A percentile compares a stretch with the other conserved stretches of the same genome.
Conservation (phyloP, 2,329 filamentous ascomycete genomes). For the Magnaporthiopsis incrustans region DNA sequence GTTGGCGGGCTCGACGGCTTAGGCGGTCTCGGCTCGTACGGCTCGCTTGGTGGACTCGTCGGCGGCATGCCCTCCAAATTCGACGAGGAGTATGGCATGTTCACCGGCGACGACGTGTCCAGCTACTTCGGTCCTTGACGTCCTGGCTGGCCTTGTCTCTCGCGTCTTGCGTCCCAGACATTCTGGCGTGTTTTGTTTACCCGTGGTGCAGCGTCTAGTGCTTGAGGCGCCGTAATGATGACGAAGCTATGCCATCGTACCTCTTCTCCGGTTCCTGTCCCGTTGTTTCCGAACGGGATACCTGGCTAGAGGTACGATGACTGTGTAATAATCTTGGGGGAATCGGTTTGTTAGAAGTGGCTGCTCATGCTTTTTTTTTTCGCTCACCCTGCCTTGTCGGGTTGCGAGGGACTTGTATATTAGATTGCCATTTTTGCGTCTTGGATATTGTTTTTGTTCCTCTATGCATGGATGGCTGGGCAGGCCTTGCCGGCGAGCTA, state of each 20-base stretch:
- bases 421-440: background rate
- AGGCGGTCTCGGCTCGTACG: conserved; percentile 5
- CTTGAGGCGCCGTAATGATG: background rate
- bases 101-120: conserved; percentile 44
- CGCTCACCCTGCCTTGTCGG: background rate
- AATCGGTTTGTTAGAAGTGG: background rate
- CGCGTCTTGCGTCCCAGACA: background rate
- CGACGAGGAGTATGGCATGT: conserved; percentile 42
- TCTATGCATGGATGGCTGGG: background rate
- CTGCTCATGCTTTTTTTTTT: background rate
- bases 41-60: conserved; percentile 18
- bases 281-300: background rate
- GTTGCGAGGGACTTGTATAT: background rate
- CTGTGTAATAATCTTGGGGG: background rate
- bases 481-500: background rate
- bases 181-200: background rate
- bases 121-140: conserved; percentile 37
- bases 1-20: conserved; percentile 26
- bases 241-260: background rate
- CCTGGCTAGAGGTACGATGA: background rate
- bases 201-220: background rate
- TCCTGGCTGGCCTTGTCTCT: background rate
- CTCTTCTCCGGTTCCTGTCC: background rate
- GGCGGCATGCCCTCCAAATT: conserved; percentile 39
- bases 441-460: background rate